Conservation (phyloP, 1,139 yeast genomes). For the Starmera stellimalicola region DNA sequence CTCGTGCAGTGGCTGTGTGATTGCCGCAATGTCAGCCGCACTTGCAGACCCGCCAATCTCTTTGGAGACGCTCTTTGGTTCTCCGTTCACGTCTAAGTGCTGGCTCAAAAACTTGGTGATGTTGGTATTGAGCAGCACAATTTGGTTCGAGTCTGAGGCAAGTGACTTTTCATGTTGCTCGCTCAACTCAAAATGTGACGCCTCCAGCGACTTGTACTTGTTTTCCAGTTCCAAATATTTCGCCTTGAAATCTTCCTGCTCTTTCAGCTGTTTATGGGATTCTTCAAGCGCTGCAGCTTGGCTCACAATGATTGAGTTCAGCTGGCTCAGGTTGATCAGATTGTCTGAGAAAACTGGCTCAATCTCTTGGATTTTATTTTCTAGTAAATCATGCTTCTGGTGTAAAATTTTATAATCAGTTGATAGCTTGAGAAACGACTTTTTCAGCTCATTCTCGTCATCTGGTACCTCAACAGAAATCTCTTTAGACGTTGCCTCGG, state of each 20-base stretch:
- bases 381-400: constrained; percentile 36
- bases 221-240: constrained; percentile 39
- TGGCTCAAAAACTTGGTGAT: constrained; percentile 13
- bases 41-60: not conserved
- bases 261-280: constrained; percentile 33
- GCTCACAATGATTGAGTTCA: constrained; percentile 45
- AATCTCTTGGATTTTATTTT: constrained; percentile 33
- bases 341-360: constrained; percentile 50
- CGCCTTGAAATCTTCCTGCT: constrained; percentile 35
- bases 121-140: constrained; percentile 10
- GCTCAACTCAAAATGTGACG: constrained; percentile 32
- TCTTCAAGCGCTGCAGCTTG: constrained; percentile 41
- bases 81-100: constrained; percentile 12
- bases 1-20: constrained; percentile 6
- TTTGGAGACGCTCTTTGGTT: constrained; percentile 1
- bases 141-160: constrained; percentile 10
- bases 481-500: constrained; percentile 3
- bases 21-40: constrained; percentile 1
- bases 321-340: constrained; percentile 39
- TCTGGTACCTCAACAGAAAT: constrained; percentile 1
- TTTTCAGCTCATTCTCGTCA: constrained; percentile 8
- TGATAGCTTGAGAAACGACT: constrained; percentile 29
- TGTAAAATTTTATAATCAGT: constrained; percentile 37
- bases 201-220: constrained; percentile 33
- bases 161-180: constrained; percentile 14